These are phyloP conservation scores for Sclerotinia minor DNA, from an alignment of 2,329 filamentous ascomycete genomes.

Conservation along the genomic window DNA sequence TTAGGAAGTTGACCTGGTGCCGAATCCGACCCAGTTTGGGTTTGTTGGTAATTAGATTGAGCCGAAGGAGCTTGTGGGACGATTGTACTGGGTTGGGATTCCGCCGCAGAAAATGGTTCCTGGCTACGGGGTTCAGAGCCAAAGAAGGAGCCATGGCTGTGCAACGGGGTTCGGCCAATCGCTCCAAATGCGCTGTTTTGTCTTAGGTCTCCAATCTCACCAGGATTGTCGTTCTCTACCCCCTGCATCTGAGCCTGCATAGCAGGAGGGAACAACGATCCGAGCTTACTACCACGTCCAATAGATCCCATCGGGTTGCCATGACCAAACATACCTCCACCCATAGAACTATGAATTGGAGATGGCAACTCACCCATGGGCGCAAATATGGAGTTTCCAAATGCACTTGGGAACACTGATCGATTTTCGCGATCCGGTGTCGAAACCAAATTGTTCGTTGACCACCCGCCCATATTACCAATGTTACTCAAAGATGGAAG, in stretches of 20 bases:
- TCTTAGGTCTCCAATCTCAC: slow-evolving; percentile 60
- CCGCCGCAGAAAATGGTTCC: slow-evolving; percentile 36
- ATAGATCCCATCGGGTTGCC: slow-evolving; percentile 55
- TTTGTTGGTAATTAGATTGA: slow-evolving; percentile 39
- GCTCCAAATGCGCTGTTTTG: slow-evolving; percentile 64
- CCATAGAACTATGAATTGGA: slow-evolving; percentile 58
- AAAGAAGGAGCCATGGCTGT: slow-evolving; percentile 55
- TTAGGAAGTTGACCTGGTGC: slow-evolving; percentile 67
- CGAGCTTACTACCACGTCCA: slow-evolving; percentile 77
- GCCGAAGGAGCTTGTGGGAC: slow-evolving; percentile 36
- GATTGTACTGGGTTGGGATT: slow-evolving; percentile 33
- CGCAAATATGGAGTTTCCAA: slow-evolving; percentile 80
- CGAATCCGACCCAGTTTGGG: slow-evolving; percentile 46
- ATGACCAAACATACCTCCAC: slow-evolving; percentile 70
- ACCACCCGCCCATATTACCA: slow-evolving; percentile 48
- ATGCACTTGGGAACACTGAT: slow-evolving; percentile 56
- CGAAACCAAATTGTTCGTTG: slow-evolving; percentile 59
- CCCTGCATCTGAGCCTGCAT: slow-evolving; percentile 90
- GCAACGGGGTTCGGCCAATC: slow-evolving; percentile 64
- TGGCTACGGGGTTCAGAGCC: slow-evolving; percentile 43
- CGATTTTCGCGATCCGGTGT: slow-evolving; percentile 66
- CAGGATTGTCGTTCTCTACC: slow-evolving; percentile 62
- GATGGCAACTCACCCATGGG: slow-evolving; percentile 77
- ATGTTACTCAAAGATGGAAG: slow-evolving; percentile 56
- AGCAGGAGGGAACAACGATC: slow-evolving; percentile 80